Evolutionary conservation across 2,329 filamentous ascomycete species (phyloP).

Genomic region (Pestalotiopsis sp.): DNA sequence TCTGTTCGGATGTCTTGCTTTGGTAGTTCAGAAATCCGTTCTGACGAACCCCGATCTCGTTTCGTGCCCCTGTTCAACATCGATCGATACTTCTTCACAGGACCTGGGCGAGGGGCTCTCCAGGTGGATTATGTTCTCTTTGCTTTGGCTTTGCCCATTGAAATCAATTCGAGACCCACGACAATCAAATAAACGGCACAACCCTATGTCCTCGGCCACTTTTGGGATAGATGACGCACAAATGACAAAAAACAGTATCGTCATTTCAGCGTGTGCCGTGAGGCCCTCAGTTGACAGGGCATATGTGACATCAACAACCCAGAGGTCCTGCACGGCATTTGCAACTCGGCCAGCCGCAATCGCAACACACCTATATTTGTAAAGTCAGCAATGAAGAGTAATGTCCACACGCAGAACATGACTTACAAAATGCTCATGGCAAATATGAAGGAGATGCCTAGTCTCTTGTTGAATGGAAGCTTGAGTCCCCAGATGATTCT

Average conservation of each 20-base stretch:
- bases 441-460: background rate
- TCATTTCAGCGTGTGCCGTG: background rate
- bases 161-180: background rate
- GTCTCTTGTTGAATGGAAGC: background rate
- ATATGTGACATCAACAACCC: background rate
- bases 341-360: background rate
- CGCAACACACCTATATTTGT: background rate
- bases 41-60: background rate
- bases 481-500: conserved; percentile 7
- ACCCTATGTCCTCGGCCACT: background rate
- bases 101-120: background rate
- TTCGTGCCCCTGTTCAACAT: background rate
- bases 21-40: no score
- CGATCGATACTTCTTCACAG: background rate
- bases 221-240: background rate
- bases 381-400: background rate
- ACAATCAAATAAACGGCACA: background rate
- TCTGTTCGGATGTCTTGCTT: no score
- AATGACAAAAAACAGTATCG: background rate
- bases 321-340: background rate
- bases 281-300: background rate
- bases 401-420: background rate
- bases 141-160: background rate
- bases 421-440: background rate
- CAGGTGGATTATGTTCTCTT: background rate